Conservation (phyloP, 2,329 filamentous ascomycete genomes). For the Ophiostoma quercus region DNA sequence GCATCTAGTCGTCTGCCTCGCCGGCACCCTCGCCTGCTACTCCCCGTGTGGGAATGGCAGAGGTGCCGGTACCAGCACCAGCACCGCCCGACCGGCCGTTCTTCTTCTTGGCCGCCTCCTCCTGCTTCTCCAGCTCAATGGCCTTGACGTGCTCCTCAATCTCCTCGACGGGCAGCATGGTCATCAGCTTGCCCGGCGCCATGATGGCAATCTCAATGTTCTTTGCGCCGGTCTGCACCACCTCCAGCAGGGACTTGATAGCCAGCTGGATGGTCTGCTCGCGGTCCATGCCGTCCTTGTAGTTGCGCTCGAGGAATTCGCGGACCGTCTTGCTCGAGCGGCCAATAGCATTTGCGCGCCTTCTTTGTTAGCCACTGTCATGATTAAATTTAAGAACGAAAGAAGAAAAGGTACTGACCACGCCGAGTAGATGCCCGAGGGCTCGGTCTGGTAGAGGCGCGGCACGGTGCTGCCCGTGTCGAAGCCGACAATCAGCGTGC, state of each 20-base stretch:
- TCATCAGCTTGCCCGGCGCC: slow-evolving; percentile 83
- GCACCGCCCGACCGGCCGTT: slow-evolving; percentile 64
- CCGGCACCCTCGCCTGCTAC: slow-evolving; percentile 30
- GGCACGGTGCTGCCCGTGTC: slow-evolving; percentile 87
- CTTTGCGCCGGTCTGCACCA: slow-evolving; percentile 97
- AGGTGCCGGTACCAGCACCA: slow-evolving; percentile 44
- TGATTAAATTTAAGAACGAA: too few species aligned
- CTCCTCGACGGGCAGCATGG: slow-evolving; percentile 91
- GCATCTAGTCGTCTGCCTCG: slow-evolving; percentile 29
- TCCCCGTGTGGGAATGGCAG: slow-evolving; percentile 65
- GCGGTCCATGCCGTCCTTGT: slow-evolving; percentile 95
- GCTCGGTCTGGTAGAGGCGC: slow-evolving; percentile 94
- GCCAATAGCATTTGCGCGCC: slow-evolving; percentile 99
- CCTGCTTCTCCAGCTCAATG: slow-evolving; percentile 99
- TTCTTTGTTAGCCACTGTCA: slow-evolving; percentile 56
- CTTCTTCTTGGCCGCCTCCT: slow-evolving; percentile 97
- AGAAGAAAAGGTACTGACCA: too few species aligned
- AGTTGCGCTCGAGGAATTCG: slow-evolving; percentile 97
- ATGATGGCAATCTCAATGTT: slow-evolving; percentile 99
- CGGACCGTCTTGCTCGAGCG: slow-evolving; percentile 98
- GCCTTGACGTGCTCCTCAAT: slow-evolving; percentile 98
- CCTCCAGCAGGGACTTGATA: slow-evolving; percentile 95
- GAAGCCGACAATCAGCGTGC: slow-evolving; percentile 96
- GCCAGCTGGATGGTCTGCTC: slow-evolving; percentile 94
- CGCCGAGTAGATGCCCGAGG: slow-evolving; percentile 98